A percentile compares a stretch with the other conserved stretches of the same genome.
phyloP scores from a whole-genome alignment of 805 yeast genomes.

The Candida ascalaphidarum region DNA sequence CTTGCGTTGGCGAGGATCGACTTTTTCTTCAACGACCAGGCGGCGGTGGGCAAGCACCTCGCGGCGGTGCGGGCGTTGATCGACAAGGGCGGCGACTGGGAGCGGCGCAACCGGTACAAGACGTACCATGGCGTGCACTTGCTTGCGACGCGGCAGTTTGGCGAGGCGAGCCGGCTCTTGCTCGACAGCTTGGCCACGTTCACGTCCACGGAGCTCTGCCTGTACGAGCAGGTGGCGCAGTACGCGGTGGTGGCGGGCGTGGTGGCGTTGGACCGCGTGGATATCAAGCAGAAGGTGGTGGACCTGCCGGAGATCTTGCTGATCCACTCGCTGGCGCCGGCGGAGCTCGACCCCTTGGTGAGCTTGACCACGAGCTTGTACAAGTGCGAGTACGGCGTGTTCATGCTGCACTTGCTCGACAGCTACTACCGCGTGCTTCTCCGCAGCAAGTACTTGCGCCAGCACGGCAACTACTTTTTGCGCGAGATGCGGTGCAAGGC shows the following conservation, averaged over 20 bases:
- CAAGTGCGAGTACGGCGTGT: conserved; percentile 76
- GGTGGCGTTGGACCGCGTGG: conserved; percentile 72
- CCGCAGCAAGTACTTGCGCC: conserved; percentile 54
- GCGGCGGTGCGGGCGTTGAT: conserved; percentile 67
- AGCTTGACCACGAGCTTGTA: conserved; percentile 80
- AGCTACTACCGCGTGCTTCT: conserved; percentile 67
- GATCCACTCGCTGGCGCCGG: conserved; percentile 60
- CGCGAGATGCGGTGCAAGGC: conserved; percentile 94
- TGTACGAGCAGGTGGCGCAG: conserved; percentile 83
- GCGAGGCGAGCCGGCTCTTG: conserved; percentile 75
- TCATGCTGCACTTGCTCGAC: conserved; percentile 68
- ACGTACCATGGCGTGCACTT: conserved; percentile 81
- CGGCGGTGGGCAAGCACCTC: conserved; percentile 59
- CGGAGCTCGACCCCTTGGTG: conserved; percentile 72
- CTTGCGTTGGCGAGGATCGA: conserved; percentile 81
- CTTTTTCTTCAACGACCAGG: conserved; percentile 77
- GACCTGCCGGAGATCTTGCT: conserved; percentile 93
- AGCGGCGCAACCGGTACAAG: conserved; percentile 89
- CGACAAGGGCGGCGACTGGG: conserved; percentile 99
- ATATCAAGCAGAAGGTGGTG: conserved; percentile 72
- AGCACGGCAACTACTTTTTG: conserved; percentile 76
- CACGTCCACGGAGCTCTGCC: conserved; percentile 83
- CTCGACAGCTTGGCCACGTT: conserved; percentile 92
- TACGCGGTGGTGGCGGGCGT: conserved; percentile 88
- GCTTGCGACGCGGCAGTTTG: conserved; percentile 78